These are phyloP conservation scores for Paecilomyces formosus DNA, from an alignment of 2,329 filamentous ascomycete genomes.

Conservation along the genomic window DNA sequence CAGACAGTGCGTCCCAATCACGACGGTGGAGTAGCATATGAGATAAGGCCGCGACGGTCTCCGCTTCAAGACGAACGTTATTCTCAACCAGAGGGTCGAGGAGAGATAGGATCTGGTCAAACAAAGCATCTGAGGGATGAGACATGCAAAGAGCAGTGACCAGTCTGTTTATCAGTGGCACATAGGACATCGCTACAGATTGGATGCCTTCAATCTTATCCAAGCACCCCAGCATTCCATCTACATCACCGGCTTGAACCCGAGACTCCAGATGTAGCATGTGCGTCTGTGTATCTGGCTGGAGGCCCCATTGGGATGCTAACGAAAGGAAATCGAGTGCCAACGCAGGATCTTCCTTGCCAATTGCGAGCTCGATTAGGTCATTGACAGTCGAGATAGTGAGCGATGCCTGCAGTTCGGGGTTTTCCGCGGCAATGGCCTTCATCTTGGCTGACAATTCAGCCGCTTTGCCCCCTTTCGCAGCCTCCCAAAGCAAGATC, in stretches of 20 bases:
- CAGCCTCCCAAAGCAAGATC: slow-evolving; percentile 67
- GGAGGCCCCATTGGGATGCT: slow-evolving; percentile 56
- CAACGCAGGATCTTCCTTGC: slow-evolving; percentile 60
- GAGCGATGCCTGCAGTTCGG: slow-evolving; percentile 42
- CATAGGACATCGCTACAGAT: slow-evolving; percentile 49
- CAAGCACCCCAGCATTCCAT: slow-evolving; percentile 51
- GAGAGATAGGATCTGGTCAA: slow-evolving; percentile 65
- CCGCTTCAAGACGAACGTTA: slow-evolving; percentile 60
- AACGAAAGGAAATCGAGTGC: slow-evolving; percentile 68
- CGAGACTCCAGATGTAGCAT: slow-evolving; percentile 70
- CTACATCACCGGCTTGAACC: slow-evolving; percentile 64
- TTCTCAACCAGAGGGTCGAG: slow-evolving; percentile 66
- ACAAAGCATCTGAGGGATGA: slow-evolving; percentile 48
- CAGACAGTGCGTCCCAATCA: slow-evolving; percentile 71
- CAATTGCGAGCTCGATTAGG: slow-evolving; percentile 65
- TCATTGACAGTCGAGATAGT: slow-evolving; percentile 69
- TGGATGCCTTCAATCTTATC: slow-evolving; percentile 46
- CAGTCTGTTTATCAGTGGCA: slow-evolving; percentile 62
- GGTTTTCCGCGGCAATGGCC: slow-evolving; percentile 50
- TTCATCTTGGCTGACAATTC: slow-evolving; percentile 67
- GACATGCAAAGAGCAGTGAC: slow-evolving; percentile 60
- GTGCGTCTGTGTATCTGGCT: slow-evolving; percentile 62
- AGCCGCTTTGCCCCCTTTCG: slow-evolving; percentile 63
- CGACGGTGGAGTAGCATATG: slow-evolving; percentile 66
- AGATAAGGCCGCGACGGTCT: slow-evolving; percentile 67